Evolutionary conservation across 495 filamentous ascomycete species (phyloP), one percentile per base, ranked within the genome.

Genomic region (Neurospora sp.): DNA sequence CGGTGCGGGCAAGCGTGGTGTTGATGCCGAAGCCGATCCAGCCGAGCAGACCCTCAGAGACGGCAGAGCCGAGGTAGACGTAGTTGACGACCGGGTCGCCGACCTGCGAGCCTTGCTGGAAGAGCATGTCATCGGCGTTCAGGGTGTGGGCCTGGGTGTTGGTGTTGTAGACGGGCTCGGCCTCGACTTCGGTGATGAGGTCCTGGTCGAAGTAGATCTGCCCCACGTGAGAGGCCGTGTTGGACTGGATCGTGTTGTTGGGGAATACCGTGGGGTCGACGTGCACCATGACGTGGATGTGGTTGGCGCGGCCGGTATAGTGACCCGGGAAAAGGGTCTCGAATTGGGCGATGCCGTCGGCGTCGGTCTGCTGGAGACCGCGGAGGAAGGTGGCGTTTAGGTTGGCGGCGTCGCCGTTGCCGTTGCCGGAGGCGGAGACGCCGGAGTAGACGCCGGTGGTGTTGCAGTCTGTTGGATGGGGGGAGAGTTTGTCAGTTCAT

Each of bases 141-240:
- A 79, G 75, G 2, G 85, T 88, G 42, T 88, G 74, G 1, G 44
- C 40, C 69, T 89, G 86, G 0, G 81, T 87, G 84, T 91, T 91
- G 69, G 80, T 83, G 72, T 71, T 85, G 76, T 92, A 92, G 0
- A 87, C 87, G 70, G 80, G 81, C 11, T 82, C 85, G n/a, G 81
- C 78, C 76, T 90, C 87, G 46, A 92, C 88, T 41, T 83, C 84
- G 12, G 75, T 79, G 74, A 88, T 85, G 23, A 91, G 84, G 39
- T 82, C 84, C 76, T 91, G 85, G 71, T 88, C 87, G 80, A 87
- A 92, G 86, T 89, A 92, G 16, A 91, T 74, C 78, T 92, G 89
- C 72, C 89, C 82, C 71, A 90, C 82, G 78, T 92, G 88, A n/a
- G 83, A 80, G 54, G 88, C 80, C 6, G 76, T 77, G 23, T 71